A percentile compares a stretch with the other conserved stretches of the same genome.
These are phyloP conservation scores for Trichoderma semiorbis DNA, from an alignment of 2,329 filamentous ascomycete species.

Conservation along the genomic window DNA sequence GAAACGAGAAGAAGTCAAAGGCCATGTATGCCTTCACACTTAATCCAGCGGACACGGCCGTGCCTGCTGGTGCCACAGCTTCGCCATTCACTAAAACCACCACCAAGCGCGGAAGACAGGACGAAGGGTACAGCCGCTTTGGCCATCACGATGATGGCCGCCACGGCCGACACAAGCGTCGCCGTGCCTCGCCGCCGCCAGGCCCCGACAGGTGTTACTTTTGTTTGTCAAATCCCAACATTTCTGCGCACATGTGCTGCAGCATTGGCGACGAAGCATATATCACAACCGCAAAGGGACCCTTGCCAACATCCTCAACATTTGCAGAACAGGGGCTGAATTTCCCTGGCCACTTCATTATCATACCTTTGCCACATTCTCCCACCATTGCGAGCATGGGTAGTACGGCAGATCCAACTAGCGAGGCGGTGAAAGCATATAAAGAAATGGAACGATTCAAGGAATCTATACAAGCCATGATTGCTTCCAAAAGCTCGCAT, in stretches of 20 bases:
- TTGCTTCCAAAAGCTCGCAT: slow-evolving; percentile 51
- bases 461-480: slow-evolving; percentile 73
- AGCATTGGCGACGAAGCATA: slow-evolving; percentile 87
- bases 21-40: slow-evolving; percentile 76
- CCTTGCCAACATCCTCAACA: slow-evolving; percentile 67
- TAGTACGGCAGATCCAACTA: slow-evolving; percentile 47
- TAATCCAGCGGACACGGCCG: slow-evolving; percentile 58
- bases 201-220: slow-evolving; percentile 87
- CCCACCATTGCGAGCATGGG: slow-evolving; percentile 69
- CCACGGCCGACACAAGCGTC: slow-evolving; percentile 44
- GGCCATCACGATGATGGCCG: slow-evolving; percentile 43
- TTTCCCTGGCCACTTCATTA: slow-evolving; percentile 84
- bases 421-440: slow-evolving; percentile 59
- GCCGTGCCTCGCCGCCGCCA: slow-evolving; percentile 53
- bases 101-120: slow-evolving; percentile 54
- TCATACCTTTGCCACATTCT: slow-evolving; percentile 82
- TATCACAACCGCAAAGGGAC: slow-evolving; percentile 87
- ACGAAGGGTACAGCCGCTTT: slow-evolving; percentile 55
- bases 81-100: slow-evolving; percentile 62
- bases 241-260: slow-evolving; percentile 83
- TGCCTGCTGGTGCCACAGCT: slow-evolving; percentile 69
- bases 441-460: slow-evolving; percentile 83
- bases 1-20: slow-evolving; percentile 74
- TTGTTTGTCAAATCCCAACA: slow-evolving; percentile 81
- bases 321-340: slow-evolving; percentile 62